Percentiles rank a stretch among this genome's conserved stretches.
Evolutionary conservation across 1,284 basidiomycete genomes (phyloP).

Genomic region (Violaceomyces palustris): DNA sequence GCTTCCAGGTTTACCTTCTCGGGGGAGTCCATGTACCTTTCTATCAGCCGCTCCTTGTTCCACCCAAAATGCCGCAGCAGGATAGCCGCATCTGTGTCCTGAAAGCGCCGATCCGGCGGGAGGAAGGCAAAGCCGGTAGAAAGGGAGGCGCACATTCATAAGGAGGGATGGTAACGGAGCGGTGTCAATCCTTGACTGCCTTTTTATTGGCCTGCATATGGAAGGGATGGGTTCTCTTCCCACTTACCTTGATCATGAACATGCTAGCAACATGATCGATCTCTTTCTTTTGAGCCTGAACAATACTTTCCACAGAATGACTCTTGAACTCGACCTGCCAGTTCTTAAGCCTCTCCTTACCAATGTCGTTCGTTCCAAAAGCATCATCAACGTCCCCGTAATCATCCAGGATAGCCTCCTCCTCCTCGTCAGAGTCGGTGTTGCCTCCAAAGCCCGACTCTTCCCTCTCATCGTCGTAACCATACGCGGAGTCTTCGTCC

Average conservation of each 20-base stretch:
- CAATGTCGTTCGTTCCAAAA: conserved; percentile 18
- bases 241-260: conserved; percentile 47
- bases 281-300: conserved; percentile 41
- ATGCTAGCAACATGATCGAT: conserved; percentile 48
- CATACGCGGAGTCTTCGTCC: conserved; percentile 46
- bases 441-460: conserved; percentile 5
- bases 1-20: conserved; percentile 46
- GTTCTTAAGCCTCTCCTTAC: conserved; percentile 33
- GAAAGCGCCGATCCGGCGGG: too few relatives aligned
- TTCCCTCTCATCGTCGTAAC: conserved; percentile 18
- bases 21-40: conserved; percentile 50
- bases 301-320: conserved; percentile 29
- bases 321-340: conserved; percentile 47
- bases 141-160: too few relatives aligned
- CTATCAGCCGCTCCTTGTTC: conserved; percentile 86
- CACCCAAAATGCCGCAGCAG: conserved; percentile 80
- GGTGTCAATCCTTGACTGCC: too few relatives aligned
- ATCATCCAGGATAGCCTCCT: conserved; percentile 19
- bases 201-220: too few relatives aligned
- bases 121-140: too few relatives aligned
- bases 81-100: conserved; percentile 61
- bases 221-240: too few relatives aligned
- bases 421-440: conserved; percentile 17
- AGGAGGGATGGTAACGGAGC: too few relatives aligned
- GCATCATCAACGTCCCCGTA: conserved; percentile 32